A percentile compares a stretch with the other conserved stretches of the same genome.
Conservation (phyloP, 306 rosid species). For the Prunus padus region DNA sequence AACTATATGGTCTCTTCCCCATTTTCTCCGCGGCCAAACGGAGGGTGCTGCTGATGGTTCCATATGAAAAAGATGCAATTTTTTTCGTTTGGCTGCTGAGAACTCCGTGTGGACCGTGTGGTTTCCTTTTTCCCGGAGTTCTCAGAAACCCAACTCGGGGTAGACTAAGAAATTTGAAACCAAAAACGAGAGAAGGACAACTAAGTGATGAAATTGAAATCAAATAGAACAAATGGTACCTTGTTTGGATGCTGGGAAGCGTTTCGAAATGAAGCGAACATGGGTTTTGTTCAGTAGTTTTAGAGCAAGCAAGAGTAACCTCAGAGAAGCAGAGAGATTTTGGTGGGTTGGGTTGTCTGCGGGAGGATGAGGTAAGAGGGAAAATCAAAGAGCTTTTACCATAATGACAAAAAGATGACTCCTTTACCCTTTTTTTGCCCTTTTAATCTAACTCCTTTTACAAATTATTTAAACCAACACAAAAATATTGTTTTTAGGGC, state of each 20-base stretch:
- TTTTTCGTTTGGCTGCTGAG: not conserved
- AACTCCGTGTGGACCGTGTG: constrained; percentile 8
- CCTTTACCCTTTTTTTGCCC: not conserved
- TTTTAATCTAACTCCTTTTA: too few relatives aligned
- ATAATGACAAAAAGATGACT: not conserved
- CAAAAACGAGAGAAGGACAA: not conserved
- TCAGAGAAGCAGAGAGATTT: not conserved
- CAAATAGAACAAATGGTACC: constrained; percentile 29
- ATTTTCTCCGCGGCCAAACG: constrained; percentile 11
- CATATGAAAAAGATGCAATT: not conserved
- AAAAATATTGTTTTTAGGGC: not conserved
- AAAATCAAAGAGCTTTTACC: not conserved
- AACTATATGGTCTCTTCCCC: not conserved
- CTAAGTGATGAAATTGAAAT: not conserved
- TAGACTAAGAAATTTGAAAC: not conserved
- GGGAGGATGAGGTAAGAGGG: not conserved
- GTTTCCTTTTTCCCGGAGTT: not conserved
- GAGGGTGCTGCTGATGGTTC: not conserved
- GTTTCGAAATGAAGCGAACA: constrained; percentile 43
- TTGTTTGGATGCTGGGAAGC: constrained; percentile 36
- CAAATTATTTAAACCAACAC: not conserved
- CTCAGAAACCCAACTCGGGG: not conserved
- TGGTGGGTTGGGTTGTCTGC: not conserved
- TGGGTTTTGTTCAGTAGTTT: constrained; percentile 14
- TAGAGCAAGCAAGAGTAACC: not conserved